These are phyloP conservation scores for Musa beccarii DNA, from an alignment of 176 grass and related monocot genomes.

Conservation along the genomic window DNA sequence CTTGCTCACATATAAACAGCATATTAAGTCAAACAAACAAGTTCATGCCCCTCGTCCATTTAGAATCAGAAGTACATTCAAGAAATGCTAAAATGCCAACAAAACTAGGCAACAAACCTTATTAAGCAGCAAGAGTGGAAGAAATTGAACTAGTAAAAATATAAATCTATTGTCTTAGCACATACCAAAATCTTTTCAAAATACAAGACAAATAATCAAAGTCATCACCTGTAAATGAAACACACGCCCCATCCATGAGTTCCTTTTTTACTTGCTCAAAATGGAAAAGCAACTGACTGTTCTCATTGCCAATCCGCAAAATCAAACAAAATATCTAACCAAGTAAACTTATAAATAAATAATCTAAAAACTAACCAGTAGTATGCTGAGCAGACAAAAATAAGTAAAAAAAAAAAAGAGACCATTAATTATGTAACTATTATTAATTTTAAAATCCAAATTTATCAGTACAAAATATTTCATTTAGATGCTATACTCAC, in stretches of 20 bases:
- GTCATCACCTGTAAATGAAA: constrained; percentile 46
- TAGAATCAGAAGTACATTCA: background rate
- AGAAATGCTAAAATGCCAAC: background rate
- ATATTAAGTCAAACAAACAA: background rate
- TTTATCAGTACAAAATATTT: too few relatives aligned
- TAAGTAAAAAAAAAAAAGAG: too few relatives aligned
- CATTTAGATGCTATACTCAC: too few relatives aligned
- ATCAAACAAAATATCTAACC: background rate
- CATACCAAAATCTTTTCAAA: background rate
- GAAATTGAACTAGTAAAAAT: background rate
- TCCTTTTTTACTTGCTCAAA: constrained; percentile 72
- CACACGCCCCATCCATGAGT: constrained; percentile 38
- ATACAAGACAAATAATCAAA: constrained; percentile 18
- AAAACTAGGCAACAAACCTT: background rate
- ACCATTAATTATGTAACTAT: too few relatives aligned
- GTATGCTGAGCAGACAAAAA: background rate
- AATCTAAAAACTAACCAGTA: background rate
- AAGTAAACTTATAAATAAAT: constrained; percentile 6
- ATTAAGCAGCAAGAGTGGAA: background rate
- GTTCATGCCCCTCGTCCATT: background rate
- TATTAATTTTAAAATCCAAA: too few relatives aligned
- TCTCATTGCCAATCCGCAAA: constrained; percentile 48
- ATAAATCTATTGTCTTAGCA: background rate
- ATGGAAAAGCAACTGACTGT: constrained; percentile 59
- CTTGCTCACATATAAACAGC: too few relatives aligned